Evolutionary conservation across 306 rosid genomes (phyloP).

Genomic region (Lupinus albus): DNA sequence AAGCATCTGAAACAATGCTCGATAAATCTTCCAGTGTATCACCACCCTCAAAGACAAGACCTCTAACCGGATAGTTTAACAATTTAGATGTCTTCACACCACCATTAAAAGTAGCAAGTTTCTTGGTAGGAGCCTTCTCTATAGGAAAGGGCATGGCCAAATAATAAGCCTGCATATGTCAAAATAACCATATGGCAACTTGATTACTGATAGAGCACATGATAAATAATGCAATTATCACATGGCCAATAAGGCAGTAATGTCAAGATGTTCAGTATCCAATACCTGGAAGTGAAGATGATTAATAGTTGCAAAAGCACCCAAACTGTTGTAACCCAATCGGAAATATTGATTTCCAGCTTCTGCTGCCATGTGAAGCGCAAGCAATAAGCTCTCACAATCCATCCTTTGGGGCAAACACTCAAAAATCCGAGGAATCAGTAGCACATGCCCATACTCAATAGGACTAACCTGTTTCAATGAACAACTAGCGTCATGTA

Average conservation of each 20-base stretch:
- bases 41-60: constrained; percentile 84
- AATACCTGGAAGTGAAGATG: constrained; percentile 97
- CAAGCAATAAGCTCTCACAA: constrained; percentile 74
- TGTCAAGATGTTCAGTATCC: neutral
- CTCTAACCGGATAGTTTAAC: constrained; percentile 79
- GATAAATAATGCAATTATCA: neutral
- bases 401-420: constrained; percentile 89
- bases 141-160: constrained; percentile 82
- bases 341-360: constrained; percentile 78
- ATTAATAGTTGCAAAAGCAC: constrained; percentile 97
- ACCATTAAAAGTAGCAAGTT: constrained; percentile 48
- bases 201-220: neutral
- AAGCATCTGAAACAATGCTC: constrained; percentile 73
- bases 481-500: constrained; percentile 12
- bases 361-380: constrained; percentile 84
- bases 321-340: constrained; percentile 92
- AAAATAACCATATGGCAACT: constrained; percentile 24
- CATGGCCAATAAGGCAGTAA: neutral
- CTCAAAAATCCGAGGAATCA: constrained; percentile 79
- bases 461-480: constrained; percentile 89
- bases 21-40: constrained; percentile 62
- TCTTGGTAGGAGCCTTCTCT: constrained; percentile 89
- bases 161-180: constrained; percentile 74
- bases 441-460: constrained; percentile 89
- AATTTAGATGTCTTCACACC: constrained; percentile 72